Conservation (phyloP, 768 basidiomycete species). For the Butyriboletus loyo region DNA sequence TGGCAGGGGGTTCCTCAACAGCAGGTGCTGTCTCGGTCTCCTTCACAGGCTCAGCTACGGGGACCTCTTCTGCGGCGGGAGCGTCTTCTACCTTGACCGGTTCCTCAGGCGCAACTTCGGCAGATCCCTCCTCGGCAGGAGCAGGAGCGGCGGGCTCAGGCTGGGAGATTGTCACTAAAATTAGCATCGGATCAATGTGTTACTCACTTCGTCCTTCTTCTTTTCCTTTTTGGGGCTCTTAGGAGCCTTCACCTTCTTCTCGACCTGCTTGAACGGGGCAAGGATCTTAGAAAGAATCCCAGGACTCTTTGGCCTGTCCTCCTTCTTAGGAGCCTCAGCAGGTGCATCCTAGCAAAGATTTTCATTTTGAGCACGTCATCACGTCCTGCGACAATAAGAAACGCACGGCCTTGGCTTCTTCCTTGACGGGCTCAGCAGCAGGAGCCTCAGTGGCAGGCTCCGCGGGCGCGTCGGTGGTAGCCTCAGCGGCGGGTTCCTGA, state of each 20-base stretch:
- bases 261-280: slow-evolving; percentile 65
- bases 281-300: slow-evolving; percentile 74
- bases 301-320: slow-evolving; percentile 80
- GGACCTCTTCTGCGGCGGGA: slow-evolving; percentile 28
- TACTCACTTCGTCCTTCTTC: slow-evolving; percentile 70
- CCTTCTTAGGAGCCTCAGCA: slow-evolving; percentile 58
- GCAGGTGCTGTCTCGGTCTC: slow-evolving; percentile 51
- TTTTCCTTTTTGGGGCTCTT: slow-evolving; percentile 82
- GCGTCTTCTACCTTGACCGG: slow-evolving; percentile 44
- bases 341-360: slow-evolving; percentile 36
- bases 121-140: slow-evolving; percentile 34
- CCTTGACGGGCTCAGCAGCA: slow-evolving; percentile 36
- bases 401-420: slow-evolving; percentile 42
- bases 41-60: slow-evolving; percentile 57
- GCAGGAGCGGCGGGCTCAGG: slow-evolving; percentile 33
- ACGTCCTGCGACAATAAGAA: slow-evolving; percentile 14
- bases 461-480: slow-evolving; percentile 18
- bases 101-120: slow-evolving; percentile 31
- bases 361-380: slow-evolving; percentile 29
- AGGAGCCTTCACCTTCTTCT: slow-evolving; percentile 58
- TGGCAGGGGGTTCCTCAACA: slow-evolving; percentile 25
- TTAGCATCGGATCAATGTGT: neutral
- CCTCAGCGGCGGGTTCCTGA: slow-evolving; percentile 38
- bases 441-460: slow-evolving; percentile 31
- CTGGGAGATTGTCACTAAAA: slow-evolving; percentile 15